These are phyloP conservation scores for Pseudofabraea citricarpa DNA, from an alignment of 2,329 filamentous ascomycete genomes.

Conservation along the genomic window DNA sequence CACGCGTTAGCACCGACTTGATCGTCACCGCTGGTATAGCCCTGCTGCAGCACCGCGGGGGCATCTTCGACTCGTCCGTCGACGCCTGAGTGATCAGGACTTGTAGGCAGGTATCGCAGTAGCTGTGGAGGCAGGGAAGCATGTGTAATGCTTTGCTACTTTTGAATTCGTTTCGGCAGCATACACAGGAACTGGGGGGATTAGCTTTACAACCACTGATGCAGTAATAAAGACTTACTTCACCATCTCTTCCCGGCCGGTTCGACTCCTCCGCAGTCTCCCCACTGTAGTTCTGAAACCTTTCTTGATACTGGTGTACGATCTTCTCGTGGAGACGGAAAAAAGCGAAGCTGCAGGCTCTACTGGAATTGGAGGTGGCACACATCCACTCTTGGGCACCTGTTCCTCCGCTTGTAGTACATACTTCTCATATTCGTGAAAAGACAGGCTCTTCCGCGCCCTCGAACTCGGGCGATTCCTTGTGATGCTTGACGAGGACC, in stretches of 20 bases:
- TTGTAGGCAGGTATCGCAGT: slow-evolving; percentile 50
- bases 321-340: slow-evolving; percentile 23
- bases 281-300: slow-evolving; percentile 17
- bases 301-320: slow-evolving; percentile 21
- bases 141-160: slow-evolving; percentile 39
- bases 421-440: slow-evolving; percentile 26
- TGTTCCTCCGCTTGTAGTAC: slow-evolving; percentile 17
- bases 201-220: too few relatives aligned
- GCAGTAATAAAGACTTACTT: too few relatives aligned
- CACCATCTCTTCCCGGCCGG: slow-evolving; percentile 8
- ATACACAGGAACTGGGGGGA: slow-evolving; percentile 46
- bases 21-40: slow-evolving; percentile 47
- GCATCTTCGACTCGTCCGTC: slow-evolving; percentile 55
- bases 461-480: slow-evolving; percentile 13
- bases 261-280: slow-evolving; percentile 13
- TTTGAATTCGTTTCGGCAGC: slow-evolving; percentile 50
- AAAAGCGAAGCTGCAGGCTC: slow-evolving; percentile 24
- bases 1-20: slow-evolving; percentile 42
- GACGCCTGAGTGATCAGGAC: slow-evolving; percentile 50
- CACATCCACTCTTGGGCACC: slow-evolving; percentile 7
- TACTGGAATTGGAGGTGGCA: slow-evolving; percentile 10
- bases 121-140: slow-evolving; percentile 53
- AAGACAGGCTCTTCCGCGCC: slow-evolving; percentile 19
- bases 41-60: slow-evolving; percentile 54
- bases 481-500: slow-evolving; percentile 2